Evolutionary conservation across 2,329 filamentous ascomycete species (phyloP).

Genomic region (Ceratocystiopsis minuta): DNA sequence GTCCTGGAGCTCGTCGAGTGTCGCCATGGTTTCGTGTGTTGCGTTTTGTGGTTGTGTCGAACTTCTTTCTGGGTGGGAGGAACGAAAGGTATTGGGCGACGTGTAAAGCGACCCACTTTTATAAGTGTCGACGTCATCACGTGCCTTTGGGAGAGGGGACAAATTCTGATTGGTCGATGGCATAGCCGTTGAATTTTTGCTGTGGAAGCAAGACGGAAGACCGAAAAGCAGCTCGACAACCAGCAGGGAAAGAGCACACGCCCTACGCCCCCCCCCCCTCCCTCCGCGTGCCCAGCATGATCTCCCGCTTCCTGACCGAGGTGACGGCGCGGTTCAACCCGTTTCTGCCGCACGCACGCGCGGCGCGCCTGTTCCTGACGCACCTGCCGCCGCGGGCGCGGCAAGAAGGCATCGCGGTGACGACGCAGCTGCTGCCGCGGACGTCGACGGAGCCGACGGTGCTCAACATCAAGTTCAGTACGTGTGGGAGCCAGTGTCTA

Average conservation of each 20-base stretch:
- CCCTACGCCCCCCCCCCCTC: not conserved
- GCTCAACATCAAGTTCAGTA: slow-evolving; percentile 75
- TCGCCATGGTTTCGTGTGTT: slow-evolving; percentile 17
- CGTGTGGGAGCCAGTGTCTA: slow-evolving; percentile 12
- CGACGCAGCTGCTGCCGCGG: slow-evolving; percentile 57
- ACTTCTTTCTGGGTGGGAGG: no score
- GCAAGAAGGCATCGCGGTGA: slow-evolving; percentile 54
- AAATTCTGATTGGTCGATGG: no score
- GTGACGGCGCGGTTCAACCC: slow-evolving; percentile 83
- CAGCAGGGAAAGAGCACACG: not conserved
- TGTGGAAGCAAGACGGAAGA: no score
- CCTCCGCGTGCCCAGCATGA: slow-evolving; percentile 35
- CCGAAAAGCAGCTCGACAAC: not conserved
- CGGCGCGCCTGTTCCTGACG: slow-evolving; percentile 75
- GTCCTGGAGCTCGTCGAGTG: slow-evolving; percentile 44
- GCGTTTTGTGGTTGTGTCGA: no score
- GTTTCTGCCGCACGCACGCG: slow-evolving; percentile 61
- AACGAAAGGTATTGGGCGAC: no score
- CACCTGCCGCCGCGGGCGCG: slow-evolving; percentile 67
- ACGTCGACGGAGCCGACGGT: slow-evolving; percentile 48
- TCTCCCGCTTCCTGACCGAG: slow-evolving; percentile 72
- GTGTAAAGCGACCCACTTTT: no score
- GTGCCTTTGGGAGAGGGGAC: no score
- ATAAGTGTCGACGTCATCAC: no score
- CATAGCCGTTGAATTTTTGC: no score